Evolutionary conservation across 2,329 filamentous ascomycete species (phyloP), one percentile per base, ranked within the genome.

Genomic region (Colletotrichum navitas): DNA sequence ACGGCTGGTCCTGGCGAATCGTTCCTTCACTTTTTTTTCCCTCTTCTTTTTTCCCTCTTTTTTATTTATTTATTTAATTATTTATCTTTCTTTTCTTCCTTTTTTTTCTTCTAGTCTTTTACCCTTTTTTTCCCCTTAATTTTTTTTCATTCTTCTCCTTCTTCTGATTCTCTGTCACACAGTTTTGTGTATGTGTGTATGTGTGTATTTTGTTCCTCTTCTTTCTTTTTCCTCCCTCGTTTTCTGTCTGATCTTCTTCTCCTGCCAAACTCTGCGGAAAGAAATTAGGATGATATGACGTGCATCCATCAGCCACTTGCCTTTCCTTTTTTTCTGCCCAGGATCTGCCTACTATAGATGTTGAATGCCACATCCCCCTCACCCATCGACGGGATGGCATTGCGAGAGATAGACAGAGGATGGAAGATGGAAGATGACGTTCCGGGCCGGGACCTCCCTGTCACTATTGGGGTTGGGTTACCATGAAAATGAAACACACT

Each of bases 381-480:
- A 14, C 29, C 29, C 29, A 24, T 43, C 2, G 16, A 26, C 36
- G 21, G 43, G 58, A 49, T 49, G 45, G 12, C 59, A 29, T 18
- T 51, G 32, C 29, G 14, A 39, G 47, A 47, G 21, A 24, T 11
- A 6, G 45, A 24, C 11, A 21, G 21, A 12, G 12, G 59, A 51
- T 62, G 59, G 14, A 45, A 49, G 43, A 49, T 39, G 36, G 29
- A 51, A 51, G 45, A 45, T 34, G 45, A 32, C 45, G 32, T 32
- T 49, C 45, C 26, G 45, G 45, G 26, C 45, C 5, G 45, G 21
- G 21, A 10, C 7, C 21, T 36, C 7, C 34, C 34, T 14, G 34
- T 39, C 34, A 16, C 10, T 29, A 11, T 29, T n/a, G 29, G 11
- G 18, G 39, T 32, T 39, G 45, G 12, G 32, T 32, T 43, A 41